Percentiles rank a stretch among this genome's conserved stretches.
Evolutionary conservation across 1,284 basidiomycete genomes (phyloP).

Genomic region (Inonotus hispidus): DNA sequence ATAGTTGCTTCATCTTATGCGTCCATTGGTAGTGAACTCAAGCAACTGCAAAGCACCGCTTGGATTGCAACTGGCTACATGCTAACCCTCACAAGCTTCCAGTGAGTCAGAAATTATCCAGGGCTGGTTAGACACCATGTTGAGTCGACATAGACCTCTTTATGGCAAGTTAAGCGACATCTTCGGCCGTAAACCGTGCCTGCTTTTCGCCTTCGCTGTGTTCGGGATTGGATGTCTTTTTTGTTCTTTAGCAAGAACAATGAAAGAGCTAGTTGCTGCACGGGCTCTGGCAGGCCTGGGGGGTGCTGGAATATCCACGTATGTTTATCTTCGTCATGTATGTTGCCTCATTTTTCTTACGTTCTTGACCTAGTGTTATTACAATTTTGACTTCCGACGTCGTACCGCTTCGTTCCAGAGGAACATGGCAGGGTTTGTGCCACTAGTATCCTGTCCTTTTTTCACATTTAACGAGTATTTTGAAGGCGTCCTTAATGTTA

Average conservation of each 20-base stretch:
- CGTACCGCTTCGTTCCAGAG: conserved; percentile 50
- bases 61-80: conserved; percentile 64
- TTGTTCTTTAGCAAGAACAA: conserved; percentile 48
- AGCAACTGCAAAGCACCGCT: conserved; percentile 57
- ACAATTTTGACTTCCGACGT: conserved; percentile 61
- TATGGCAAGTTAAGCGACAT: conserved; percentile 65
- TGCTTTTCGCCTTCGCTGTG: conserved; percentile 49
- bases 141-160: conserved; percentile 38
- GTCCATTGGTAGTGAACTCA: conserved; percentile 55
- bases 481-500: conserved; percentile 48
- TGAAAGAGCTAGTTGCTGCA: conserved; percentile 50
- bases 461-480: background rate
- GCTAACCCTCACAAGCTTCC: conserved; percentile 54
- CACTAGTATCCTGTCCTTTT: background rate
- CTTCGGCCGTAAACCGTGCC: conserved; percentile 54
- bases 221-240: conserved; percentile 50
- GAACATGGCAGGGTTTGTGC: conserved; percentile 54
- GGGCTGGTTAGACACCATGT: background rate
- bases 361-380: conserved; percentile 37
- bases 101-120: conserved; percentile 35
- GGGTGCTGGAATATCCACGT: conserved; percentile 62
- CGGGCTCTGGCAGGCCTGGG: conserved; percentile 60
- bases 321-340: conserved; percentile 22
- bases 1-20: conserved; percentile 58
- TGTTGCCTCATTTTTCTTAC: background rate